Evolutionary conservation across 1,284 basidiomycete genomes (phyloP).

Genomic region (Boletus sp.): DNA sequence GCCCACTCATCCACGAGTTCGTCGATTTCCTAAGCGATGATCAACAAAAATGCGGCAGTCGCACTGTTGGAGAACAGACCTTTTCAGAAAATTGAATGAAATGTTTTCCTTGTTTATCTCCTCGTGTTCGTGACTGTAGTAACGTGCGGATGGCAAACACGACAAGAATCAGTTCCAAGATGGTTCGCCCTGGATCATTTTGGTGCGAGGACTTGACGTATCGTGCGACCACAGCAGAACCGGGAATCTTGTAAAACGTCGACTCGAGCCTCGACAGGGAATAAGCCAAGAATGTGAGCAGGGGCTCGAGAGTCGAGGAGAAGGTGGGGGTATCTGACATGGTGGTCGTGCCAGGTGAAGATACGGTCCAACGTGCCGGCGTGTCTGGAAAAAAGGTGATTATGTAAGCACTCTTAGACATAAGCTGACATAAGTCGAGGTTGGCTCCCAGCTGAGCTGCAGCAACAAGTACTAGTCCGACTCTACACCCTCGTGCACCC

Average conservation of each 20-base stretch:
- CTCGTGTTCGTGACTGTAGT: slow-evolving; percentile 84
- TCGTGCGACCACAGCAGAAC: slow-evolving; percentile 84
- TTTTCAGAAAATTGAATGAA: slow-evolving; percentile 91
- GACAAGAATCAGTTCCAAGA: slow-evolving; percentile 88
- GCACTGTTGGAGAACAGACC: slow-evolving; percentile 39
- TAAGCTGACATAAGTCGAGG: no score
- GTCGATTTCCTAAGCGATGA: slow-evolving; percentile 76
- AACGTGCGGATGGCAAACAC: slow-evolving; percentile 89
- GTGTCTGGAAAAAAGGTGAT: slow-evolving; percentile 6
- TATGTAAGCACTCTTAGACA: slow-evolving; percentile 7
- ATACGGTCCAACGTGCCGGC: neutral
- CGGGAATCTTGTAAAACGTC: slow-evolving; percentile 74
- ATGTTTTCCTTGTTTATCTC: slow-evolving; percentile 81
- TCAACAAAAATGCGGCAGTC: neutral
- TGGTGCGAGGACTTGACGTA: slow-evolving; percentile 89
- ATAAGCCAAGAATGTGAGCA: slow-evolving; percentile 57
- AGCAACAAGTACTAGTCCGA: no score
- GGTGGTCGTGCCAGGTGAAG: slow-evolving; percentile 4
- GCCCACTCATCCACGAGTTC: slow-evolving; percentile 95
- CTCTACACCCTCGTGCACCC: no score
- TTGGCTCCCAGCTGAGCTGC: no score
- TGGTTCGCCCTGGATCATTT: slow-evolving; percentile 87
- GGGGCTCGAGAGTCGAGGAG: slow-evolving; percentile 47
- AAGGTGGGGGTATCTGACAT: slow-evolving; percentile 21
- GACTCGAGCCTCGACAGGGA: slow-evolving; percentile 53